phyloP scores from a whole-genome alignment of 2,329 filamentous ascomycete genomes.

The Phaeosphaeriaceae sp. region DNA sequence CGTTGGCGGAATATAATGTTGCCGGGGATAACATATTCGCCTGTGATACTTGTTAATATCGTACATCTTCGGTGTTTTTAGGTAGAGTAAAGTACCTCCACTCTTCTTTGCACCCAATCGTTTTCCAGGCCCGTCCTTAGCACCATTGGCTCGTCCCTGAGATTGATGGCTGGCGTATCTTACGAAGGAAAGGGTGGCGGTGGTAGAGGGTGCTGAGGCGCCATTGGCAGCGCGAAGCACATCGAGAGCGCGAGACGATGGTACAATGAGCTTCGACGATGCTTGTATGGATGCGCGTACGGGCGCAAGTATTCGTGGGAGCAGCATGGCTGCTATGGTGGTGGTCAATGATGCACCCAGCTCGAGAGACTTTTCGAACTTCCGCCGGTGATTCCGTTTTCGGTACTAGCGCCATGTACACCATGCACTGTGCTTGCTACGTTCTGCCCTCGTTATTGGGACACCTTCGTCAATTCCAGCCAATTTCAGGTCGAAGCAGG shows the following conservation, averaged over 20 bases:
- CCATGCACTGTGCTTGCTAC: no score
- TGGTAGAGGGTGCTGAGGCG: slow-evolving; percentile 37
- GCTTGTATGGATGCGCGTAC: slow-evolving; percentile 38
- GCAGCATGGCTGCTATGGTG: slow-evolving; percentile 45
- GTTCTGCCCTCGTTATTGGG: no score
- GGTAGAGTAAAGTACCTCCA: slow-evolving; percentile 64
- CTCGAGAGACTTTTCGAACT: slow-evolving; percentile 35
- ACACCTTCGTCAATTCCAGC: no score
- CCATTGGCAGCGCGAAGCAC: slow-evolving; percentile 41
- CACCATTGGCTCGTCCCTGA: slow-evolving; percentile 72
- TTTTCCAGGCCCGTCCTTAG: slow-evolving; percentile 76
- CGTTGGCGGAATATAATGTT: slow-evolving; percentile 99
- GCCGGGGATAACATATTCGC: slow-evolving; percentile 91
- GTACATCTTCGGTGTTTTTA: not conserved
- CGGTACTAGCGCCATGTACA: slow-evolving; percentile 3
- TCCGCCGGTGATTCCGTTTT: slow-evolving; percentile 11
- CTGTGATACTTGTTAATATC: slow-evolving; percentile 51
- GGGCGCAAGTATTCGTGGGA: slow-evolving; percentile 48
- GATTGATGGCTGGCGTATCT: slow-evolving; percentile 69
- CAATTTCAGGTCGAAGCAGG: no score
- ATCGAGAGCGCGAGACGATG: slow-evolving; percentile 40
- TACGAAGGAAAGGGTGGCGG: slow-evolving; percentile 55
- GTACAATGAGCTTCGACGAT: slow-evolving; percentile 25
- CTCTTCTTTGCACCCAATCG: slow-evolving; percentile 94
- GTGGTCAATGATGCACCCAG: slow-evolving; percentile 12